Percentiles rank a stretch among this genome's conserved stretches.
These are phyloP conservation scores for Puccinia coronata DNA, from an alignment of 1,284 basidiomycete genomes.

Conservation along the genomic window DNA sequence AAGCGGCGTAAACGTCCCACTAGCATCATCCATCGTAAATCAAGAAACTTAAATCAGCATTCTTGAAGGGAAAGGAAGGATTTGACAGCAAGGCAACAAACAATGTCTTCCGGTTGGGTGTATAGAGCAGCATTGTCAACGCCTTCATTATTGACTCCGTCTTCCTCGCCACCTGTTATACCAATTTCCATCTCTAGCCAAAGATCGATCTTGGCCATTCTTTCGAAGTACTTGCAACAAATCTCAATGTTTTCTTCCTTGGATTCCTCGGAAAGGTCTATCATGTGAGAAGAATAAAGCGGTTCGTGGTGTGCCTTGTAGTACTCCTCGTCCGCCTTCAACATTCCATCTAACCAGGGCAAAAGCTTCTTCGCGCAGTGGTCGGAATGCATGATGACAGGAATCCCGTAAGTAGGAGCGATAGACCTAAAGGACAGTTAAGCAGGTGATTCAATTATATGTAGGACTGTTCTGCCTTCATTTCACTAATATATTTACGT, in stretches of 20 bases:
- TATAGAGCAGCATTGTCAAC: slow-evolving; percentile 93
- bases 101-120: slow-evolving; percentile 94
- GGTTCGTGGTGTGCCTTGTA: slow-evolving; percentile 85
- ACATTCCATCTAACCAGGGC: slow-evolving; percentile 98
- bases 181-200: slow-evolving; percentile 99
- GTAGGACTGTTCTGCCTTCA: neutral
- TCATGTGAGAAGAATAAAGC: slow-evolving; percentile 92
- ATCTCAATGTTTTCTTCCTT: slow-evolving; percentile 96
- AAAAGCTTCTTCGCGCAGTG: slow-evolving; percentile 99
- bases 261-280: slow-evolving; percentile 96
- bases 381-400: slow-evolving; percentile 97
- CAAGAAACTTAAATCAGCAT: neutral
- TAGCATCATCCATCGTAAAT: neutral
- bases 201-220: slow-evolving; percentile 83
- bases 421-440: slow-evolving; percentile 29
- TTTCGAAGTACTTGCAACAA: slow-evolving; percentile 92
- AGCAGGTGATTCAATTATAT: neutral
- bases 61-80: neutral
- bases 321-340: slow-evolving; percentile 91
- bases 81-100: neutral
- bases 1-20: slow-evolving; percentile 82
- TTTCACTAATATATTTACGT: slow-evolving; percentile 70
- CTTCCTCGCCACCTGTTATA: slow-evolving; percentile 99
- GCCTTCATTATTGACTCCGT: slow-evolving; percentile 75
- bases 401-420: slow-evolving; percentile 60